Conservation (phyloP, 208 protist genomes). For the Trichomonas gallinae region DNA sequence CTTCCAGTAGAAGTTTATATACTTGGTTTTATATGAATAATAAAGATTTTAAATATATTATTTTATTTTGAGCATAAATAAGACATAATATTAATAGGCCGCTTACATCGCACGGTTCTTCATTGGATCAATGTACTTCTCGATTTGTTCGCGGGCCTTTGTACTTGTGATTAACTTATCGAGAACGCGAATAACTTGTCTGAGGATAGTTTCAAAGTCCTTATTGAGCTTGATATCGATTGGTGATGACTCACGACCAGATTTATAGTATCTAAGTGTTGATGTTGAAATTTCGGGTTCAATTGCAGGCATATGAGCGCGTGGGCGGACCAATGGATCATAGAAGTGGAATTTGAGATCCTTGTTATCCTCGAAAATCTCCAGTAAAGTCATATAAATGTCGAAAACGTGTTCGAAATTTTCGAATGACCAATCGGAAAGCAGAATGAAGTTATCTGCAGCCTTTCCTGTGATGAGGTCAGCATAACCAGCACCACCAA, state of each 20-base stretch:
- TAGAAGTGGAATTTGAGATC: neutral
- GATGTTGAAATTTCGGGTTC: neutral
- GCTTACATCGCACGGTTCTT: neutral
- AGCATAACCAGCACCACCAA: neutral
- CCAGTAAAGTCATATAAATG: neutral
- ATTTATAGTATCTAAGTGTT: neutral
- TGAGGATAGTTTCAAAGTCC: neutral
- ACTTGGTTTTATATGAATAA: no score
- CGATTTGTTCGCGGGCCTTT: neutral
- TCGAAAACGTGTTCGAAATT: neutral
- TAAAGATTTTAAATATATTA: no score
- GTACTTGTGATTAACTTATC: neutral
- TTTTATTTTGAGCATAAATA: no score
- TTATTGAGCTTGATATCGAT: neutral
- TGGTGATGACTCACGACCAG: neutral
- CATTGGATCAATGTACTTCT: neutral
- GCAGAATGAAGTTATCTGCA: neutral
- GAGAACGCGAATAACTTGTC: neutral
- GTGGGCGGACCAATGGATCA: neutral
- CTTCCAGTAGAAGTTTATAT: no score
- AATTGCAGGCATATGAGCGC: neutral
- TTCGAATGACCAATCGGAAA: neutral
- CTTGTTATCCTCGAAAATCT: neutral
- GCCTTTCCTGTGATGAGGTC: neutral
- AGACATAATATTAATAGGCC: no score